Conservation (phyloP, 768 basidiomycete genomes). For the Suillus clintonianus region DNA sequence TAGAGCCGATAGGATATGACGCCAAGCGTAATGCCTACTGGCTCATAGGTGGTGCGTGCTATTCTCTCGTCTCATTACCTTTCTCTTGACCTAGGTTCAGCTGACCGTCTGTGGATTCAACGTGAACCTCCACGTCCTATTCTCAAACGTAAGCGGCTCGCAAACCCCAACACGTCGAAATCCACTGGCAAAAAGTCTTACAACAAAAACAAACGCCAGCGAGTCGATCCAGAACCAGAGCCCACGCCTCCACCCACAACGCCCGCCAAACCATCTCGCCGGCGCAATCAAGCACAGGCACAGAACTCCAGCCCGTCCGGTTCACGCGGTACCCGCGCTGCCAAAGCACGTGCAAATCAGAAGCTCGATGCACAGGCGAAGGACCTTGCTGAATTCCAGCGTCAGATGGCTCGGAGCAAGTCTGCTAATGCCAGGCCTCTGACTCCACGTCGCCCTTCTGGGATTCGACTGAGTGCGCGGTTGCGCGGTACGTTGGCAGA, state of each 20-base stretch:
- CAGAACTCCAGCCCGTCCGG: constrained; percentile 22
- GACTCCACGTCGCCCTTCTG: constrained; percentile 39
- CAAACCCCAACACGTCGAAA: constrained; percentile 30
- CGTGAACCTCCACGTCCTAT: constrained; percentile 57
- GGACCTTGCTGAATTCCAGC: constrained; percentile 63
- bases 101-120: constrained; percentile 86
- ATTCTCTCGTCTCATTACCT: not conserved
- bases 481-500: constrained; percentile 53
- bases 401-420: constrained; percentile 34
- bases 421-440: constrained; percentile 15
- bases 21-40: constrained; percentile 79
- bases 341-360: constrained; percentile 71
- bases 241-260: constrained; percentile 8
- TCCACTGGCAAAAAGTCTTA: constrained; percentile 20
- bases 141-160: constrained; percentile 44
- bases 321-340: constrained; percentile 57
- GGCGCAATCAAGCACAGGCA: constrained; percentile 11
- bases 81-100: constrained; percentile 35
- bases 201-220: constrained; percentile 30
- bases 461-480: constrained; percentile 68
- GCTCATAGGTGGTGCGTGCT: constrained; percentile 72
- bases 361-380: constrained; percentile 70
- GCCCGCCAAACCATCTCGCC: constrained; percentile 12
- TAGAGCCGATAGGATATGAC: constrained; percentile 86
- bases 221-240: constrained; percentile 11